Percentiles rank a stretch among this genome's conserved stretches.
These are phyloP conservation scores for Fusarium miscanthi DNA, from an alignment of 2,329 filamentous ascomycete genomes.

Conservation along the genomic window DNA sequence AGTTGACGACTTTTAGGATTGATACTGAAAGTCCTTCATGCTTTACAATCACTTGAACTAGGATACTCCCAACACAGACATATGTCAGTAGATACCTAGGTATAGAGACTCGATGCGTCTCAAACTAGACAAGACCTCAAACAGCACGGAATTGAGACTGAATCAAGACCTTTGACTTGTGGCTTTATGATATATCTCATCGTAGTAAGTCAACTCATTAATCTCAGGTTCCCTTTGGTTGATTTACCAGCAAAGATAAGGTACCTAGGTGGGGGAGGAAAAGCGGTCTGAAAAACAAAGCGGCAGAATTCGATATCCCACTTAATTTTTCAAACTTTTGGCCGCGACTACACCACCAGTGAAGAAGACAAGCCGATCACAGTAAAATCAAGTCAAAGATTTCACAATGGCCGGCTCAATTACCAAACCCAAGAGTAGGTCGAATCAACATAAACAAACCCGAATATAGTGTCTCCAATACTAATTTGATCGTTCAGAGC, in stretches of 20 bases:
- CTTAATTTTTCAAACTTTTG: conserved; percentile 52
- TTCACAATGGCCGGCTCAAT: conserved; percentile 64
- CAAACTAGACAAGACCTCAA: background rate
- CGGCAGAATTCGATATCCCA: conserved; percentile 54
- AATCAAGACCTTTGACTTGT: background rate
- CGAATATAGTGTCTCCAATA: background rate
- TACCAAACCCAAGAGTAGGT: conserved; percentile 66
- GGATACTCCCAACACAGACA: background rate
- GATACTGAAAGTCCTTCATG: background rate
- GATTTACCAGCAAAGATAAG: conserved; percentile 9
- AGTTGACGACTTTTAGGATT: background rate
- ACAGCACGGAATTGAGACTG: no score
- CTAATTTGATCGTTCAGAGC: conserved; percentile 67
- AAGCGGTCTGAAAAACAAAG: conserved; percentile 47
- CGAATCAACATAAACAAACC: background rate
- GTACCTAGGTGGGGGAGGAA: conserved; percentile 39
- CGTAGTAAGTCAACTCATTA: background rate
- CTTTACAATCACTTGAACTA: background rate
- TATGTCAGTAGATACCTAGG: background rate
- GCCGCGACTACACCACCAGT: background rate
- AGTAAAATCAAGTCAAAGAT: conserved; percentile 20
- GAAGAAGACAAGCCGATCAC: conserved; percentile 26
- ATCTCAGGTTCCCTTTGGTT: background rate
- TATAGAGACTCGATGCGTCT: background rate
- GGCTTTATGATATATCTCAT: background rate